Conservation (phyloP, 116 monocot species). For the Dioscorea cayenensis region DNA sequence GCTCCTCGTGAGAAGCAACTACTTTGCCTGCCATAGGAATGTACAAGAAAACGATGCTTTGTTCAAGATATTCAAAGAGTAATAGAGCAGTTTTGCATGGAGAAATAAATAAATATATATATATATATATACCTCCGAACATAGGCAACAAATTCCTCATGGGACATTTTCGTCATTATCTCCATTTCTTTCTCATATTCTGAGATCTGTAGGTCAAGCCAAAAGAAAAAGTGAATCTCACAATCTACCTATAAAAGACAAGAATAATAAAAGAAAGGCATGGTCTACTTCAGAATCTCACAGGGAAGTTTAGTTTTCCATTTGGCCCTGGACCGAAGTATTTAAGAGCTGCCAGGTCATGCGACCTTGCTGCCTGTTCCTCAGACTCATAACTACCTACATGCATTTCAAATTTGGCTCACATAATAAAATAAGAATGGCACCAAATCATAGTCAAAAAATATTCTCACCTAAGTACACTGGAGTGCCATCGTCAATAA, state of each 20-base stretch:
- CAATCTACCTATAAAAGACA: background rate
- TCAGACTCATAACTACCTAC: constrained; percentile 72
- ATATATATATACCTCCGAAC: constrained; percentile 40
- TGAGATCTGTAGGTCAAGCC: constrained; percentile 27
- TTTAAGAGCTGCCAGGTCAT: constrained; percentile 78
- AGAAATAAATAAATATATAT: background rate
- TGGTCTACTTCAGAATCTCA: constrained; percentile 14
- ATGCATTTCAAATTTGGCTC: background rate
- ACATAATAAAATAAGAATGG: background rate
- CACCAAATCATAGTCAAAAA: background rate
- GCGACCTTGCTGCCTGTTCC: constrained; percentile 65
- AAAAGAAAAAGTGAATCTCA: background rate
- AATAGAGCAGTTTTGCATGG: no score
- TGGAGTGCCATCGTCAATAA: constrained; percentile 10
- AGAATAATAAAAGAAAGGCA: background rate
- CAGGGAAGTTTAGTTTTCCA: constrained; percentile 60
- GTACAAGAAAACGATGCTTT: background rate
- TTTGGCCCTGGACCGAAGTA: constrained; percentile 56
- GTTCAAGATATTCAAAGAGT: background rate
- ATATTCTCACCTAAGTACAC: constrained; percentile 67
- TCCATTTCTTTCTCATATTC: constrained; percentile 61
- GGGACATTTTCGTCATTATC: constrained; percentile 56
- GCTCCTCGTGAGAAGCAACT: constrained; percentile 83
- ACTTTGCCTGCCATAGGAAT: constrained; percentile 39
- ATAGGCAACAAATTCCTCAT: constrained; percentile 70